Base-by-base conservation (phyloP, 192 early-diverging fungal genomes). In the Mortierella antarctica region DNA sequence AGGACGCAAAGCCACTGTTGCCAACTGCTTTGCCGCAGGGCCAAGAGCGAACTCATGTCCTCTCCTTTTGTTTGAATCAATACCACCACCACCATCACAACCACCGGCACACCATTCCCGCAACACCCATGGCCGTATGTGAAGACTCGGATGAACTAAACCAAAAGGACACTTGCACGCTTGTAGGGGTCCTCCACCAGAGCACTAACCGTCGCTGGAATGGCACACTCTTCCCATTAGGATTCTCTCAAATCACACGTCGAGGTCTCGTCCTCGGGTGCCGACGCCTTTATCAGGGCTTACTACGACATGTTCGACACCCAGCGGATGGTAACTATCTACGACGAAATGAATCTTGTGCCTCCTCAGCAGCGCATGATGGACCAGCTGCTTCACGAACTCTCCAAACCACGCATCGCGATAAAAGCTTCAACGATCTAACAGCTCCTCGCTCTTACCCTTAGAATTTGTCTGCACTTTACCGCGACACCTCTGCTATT, bases 401-500 rank as follows among this genome's bases (percentile, higher is more conserved):
- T 31, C 31, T 31, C 31, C 31, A 31, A 31, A 31, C 31, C 31
- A 31, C 31, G 31, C 31, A 81, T 40, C 76, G 82, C 10, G 56
- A 53, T 31, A 82, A 83, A 86, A 46, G 64, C 56, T 44, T 10
- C 20, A 23, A 9, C 54, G 54, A 20, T 20, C 11, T 62, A 47
- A 21, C 45, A 6, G 6, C 45, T 63, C 15, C 13, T 57, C 21
- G 53, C 46, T 65, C 6, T 66, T 12, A 45, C 49, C 21, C 18
- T 31, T 31, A 15, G 64, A 86, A 83, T 8, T 52, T 86, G n/a
- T 73, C 73, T n/a, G 70, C 63, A 21, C 44, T 88, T 1, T 88
- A 88, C 49, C 81, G 87, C 15, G 83, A 86, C 21, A 75, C 46
- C 45, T 88, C 87, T 21, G 82, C 85, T 4, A 86, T 88, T n/a